Evolutionary conservation across 257 asterid genomes (phyloP), one percentile per base, ranked within the genome.

Genomic region (Plectranthus barbatus): DNA sequence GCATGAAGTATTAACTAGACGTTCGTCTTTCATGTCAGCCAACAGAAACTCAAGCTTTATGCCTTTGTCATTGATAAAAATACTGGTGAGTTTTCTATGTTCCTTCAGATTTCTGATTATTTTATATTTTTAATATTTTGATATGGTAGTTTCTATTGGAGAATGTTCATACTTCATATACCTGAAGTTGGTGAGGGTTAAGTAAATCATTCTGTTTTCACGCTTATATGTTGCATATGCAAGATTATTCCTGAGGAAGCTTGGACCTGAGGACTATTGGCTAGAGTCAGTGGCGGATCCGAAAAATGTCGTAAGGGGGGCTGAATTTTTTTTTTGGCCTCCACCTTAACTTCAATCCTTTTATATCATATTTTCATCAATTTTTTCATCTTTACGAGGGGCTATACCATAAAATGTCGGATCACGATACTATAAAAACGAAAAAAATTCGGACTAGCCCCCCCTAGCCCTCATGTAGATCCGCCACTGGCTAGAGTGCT

Each of bases 241-340:
- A 60, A 91, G 98, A 64, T 73, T 67, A 78, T 86, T 70, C 95
- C 98, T 56, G 95, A 73, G 39, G 95, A 91, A 69, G 86, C 88
- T 63, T 88, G 90, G 91, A 56, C 66, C 8, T 80, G 84, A 69
- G 90, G 86, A 66, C 33, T 77, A 54, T 74, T 71, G 59, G 81
- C 83, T 70, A 80, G 95, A 67, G 79, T 88, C n/a, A n/a, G n/a
- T n/a, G n/a, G n/a, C n/a, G n/a, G n/a, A n/a, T n/a, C n/a, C n/a
- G n/a, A n/a, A n/a, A n/a, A n/a, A n/a, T n/a, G n/a, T n/a, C n/a
- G n/a, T n/a, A n/a, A n/a, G n/a, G n/a, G n/a, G n/a, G n/a, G n/a
- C n/a, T n/a, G n/a, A n/a, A n/a, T n/a, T n/a, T n/a, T n/a, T n/a
- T n/a, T n/a, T n/a, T n/a, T n/a, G n/a, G n/a, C n/a, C n/a, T n/a